Percentiles rank a stretch among this genome's conserved stretches.
phyloP scores from a whole-genome alignment of 306 rosid genomes.

The Begonia fuchsioides region DNA sequence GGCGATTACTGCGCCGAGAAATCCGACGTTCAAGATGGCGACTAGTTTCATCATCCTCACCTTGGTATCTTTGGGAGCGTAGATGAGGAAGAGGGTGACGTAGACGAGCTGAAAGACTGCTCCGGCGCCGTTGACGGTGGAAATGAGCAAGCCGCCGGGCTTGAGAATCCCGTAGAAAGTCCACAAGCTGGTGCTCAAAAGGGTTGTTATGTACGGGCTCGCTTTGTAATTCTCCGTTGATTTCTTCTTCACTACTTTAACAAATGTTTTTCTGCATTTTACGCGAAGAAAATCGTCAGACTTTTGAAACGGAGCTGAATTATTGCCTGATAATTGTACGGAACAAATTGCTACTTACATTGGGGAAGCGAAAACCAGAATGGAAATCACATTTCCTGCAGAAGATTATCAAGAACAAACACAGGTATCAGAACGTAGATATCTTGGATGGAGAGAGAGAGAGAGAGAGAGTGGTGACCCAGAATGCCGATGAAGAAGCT shows the following conservation, averaged over 20 bases:
- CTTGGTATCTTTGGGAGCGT: constrained; percentile 35
- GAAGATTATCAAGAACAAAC: not conserved
- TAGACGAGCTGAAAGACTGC: constrained; percentile 23
- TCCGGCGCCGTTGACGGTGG: constrained; percentile 37
- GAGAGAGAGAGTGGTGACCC: constrained; percentile 1
- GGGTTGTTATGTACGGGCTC: constrained; percentile 30
- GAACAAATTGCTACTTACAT: constrained; percentile 16
- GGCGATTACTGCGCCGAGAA: constrained; percentile 27
- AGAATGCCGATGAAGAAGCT: constrained; percentile 9
- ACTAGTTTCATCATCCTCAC: constrained; percentile 22
- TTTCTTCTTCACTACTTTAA: constrained; percentile 34
- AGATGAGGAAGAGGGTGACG: constrained; percentile 26
- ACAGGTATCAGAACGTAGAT: not conserved
- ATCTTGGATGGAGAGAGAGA: not conserved
- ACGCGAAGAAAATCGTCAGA: not conserved
- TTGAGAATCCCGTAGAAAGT: constrained; percentile 38
- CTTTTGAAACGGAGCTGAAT: no score
- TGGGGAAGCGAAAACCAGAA: constrained; percentile 40
- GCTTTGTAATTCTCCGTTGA: constrained; percentile 33
- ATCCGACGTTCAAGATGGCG: constrained; percentile 21
- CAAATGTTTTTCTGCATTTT: constrained; percentile 24
- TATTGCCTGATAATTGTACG: no score
- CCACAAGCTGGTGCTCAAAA: constrained; percentile 40
- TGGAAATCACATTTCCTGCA: constrained; percentile 36
- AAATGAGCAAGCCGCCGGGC: constrained; percentile 23